Conservation (phyloP, 352 stramenopile genomes). For the Phytophthora ramorum region DNA sequence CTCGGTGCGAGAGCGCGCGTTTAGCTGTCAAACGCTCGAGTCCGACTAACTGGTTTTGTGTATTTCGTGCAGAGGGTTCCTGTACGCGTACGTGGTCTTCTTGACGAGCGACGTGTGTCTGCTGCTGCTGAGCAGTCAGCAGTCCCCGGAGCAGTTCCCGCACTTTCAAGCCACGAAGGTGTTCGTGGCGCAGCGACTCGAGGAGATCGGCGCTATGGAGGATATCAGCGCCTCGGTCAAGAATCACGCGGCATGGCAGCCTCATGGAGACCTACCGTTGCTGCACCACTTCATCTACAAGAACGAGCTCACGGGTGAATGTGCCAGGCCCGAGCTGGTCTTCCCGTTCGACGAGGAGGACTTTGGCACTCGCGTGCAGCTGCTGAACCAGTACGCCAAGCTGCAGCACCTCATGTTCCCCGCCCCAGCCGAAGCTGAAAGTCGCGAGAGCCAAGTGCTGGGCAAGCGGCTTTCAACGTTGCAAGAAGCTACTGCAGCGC, state of each 20-base stretch:
- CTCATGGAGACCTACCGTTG: slow-evolving; percentile 60
- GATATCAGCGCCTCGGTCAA: slow-evolving; percentile 50
- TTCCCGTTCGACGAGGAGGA: slow-evolving; percentile 58
- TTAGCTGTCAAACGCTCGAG: neutral
- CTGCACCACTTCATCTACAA: slow-evolving; percentile 78
- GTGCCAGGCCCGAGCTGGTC: slow-evolving; percentile 42
- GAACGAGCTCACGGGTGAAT: slow-evolving; percentile 72
- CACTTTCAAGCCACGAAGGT: slow-evolving; percentile 70
- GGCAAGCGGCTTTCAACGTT: slow-evolving; percentile 50
- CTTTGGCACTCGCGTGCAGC: slow-evolving; percentile 35
- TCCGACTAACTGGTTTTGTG: neutral
- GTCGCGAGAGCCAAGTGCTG: slow-evolving; percentile 52
- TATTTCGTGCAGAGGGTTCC: slow-evolving; percentile 54
- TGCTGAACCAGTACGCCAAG: slow-evolving; percentile 65
- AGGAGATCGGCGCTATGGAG: slow-evolving; percentile 45
- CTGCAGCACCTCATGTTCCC: slow-evolving; percentile 63
- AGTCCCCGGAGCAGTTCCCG: slow-evolving; percentile 74
- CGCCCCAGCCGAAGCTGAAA: slow-evolving; percentile 13
- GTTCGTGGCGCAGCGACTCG: slow-evolving; percentile 50
- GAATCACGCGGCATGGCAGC: slow-evolving; percentile 45
- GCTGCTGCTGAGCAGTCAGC: slow-evolving; percentile 72
- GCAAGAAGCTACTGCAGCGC: slow-evolving; percentile 43
- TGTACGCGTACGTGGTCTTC: slow-evolving; percentile 82
- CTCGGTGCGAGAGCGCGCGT: slow-evolving; percentile 40
- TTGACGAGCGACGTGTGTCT: slow-evolving; percentile 60